Conservation (phyloP, 1,139 yeast species). For the Lodderomyces parapsilosis region DNA sequence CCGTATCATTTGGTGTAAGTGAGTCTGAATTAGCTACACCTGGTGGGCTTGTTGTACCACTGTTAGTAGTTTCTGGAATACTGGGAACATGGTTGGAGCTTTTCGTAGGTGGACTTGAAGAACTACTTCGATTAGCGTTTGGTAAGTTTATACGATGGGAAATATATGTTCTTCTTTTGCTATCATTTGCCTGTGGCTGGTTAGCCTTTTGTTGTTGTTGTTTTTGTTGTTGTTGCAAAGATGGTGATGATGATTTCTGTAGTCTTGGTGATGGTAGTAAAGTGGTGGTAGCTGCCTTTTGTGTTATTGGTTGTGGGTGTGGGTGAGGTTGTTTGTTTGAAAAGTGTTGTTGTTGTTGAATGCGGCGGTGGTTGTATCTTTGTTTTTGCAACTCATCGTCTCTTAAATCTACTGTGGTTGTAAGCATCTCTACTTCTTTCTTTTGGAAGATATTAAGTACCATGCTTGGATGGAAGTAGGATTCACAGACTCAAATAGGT, state of each 20-base stretch:
- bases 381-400: background rate
- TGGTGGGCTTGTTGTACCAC: background rate
- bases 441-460: conserved; percentile 8
- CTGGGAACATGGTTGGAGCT: background rate
- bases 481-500: too few species aligned
- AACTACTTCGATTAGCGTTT: background rate
- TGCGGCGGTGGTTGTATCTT: background rate
- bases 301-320: background rate
- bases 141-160: conserved; percentile 3
- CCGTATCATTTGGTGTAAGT: background rate
- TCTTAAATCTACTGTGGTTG: background rate
- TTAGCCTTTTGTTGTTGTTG: background rate
- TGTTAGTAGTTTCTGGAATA: background rate
- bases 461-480: too few species aligned
- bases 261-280: conserved; percentile 4
- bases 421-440: conserved; percentile 3
- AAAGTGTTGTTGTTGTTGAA: background rate
- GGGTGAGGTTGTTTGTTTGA: too few species aligned
- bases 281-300: background rate
- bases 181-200: background rate
- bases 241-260: conserved; percentile 3
- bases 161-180: conserved; percentile 1
- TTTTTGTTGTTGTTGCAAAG: conserved; percentile 1
- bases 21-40: background rate
- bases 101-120: background rate